Conservation (phyloP, 176 grass and related monocot genomes). For the Phragmites australis region DNA sequence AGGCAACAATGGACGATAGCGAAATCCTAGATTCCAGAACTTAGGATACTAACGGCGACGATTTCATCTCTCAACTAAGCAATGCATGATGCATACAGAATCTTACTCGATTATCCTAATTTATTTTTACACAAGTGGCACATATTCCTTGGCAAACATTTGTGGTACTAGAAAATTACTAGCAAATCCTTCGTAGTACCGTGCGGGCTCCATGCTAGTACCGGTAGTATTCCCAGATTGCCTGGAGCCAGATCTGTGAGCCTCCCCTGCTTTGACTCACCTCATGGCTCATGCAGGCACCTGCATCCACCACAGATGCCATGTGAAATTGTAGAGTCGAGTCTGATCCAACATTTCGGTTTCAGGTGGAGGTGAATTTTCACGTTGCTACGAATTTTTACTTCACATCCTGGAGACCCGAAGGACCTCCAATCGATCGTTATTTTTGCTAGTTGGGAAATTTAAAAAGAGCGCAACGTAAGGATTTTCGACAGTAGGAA, state of each 20-base stretch:
- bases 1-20: background rate
- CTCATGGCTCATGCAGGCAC: background rate
- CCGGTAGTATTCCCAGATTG: background rate
- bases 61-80: background rate
- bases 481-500: no score
- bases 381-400: background rate
- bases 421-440: no score
- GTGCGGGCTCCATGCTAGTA: background rate
- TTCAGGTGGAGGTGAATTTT: background rate
- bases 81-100: background rate
- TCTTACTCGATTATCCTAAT: background rate
- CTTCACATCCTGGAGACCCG: no score
- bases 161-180: background rate
- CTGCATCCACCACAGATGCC: background rate
- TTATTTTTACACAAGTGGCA: background rate
- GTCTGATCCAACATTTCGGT: background rate
- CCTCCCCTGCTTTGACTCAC: conserved; percentile 6
- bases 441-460: no score
- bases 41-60: background rate
- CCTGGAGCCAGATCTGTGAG: conserved; percentile 9
- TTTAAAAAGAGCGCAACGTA: no score
- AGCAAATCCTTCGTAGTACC: no score
- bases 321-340: background rate
- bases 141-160: conserved; percentile 9
- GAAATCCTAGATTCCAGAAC: conserved; percentile 16